Percentiles rank a stretch among this genome's conserved stretches.
phyloP scores from a whole-genome alignment of 1,139 yeast species.

The Scheffersomyces segobiensis region DNA sequence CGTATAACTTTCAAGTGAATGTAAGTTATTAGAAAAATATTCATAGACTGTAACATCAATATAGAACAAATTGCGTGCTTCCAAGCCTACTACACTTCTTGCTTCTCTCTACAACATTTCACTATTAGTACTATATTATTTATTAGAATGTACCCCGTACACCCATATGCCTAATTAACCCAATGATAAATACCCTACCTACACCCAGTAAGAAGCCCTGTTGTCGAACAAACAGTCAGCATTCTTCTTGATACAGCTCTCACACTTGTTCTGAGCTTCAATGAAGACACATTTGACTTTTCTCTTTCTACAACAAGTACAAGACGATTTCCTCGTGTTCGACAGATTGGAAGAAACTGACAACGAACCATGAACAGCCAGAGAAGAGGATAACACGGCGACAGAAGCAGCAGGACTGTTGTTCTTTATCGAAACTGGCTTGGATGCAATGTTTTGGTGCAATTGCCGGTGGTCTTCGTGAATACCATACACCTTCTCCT shows the following conservation, averaged over 20 bases:
- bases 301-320: constrained; percentile 38
- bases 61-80: background rate
- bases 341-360: background rate
- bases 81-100: background rate
- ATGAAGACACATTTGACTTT: constrained; percentile 40
- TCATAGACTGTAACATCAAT: background rate
- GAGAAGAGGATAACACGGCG: background rate
- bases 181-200: background rate
- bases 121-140: background rate
- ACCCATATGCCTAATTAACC: background rate
- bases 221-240: constrained; percentile 33
- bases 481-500: background rate
- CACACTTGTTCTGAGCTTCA: constrained; percentile 30
- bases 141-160: background rate
- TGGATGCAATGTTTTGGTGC: background rate
- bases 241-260: constrained; percentile 38
- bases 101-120: background rate
- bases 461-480: background rate
- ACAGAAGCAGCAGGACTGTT: background rate
- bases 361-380: background rate
- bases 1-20: background rate
- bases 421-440: background rate
- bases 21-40: no score
- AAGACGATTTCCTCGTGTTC: constrained; percentile 31
- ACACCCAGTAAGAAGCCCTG: background rate